These are phyloP conservation scores for Melaleuca alternifolia DNA, from an alignment of 345 rosid genomes.

Conservation along the genomic window DNA sequence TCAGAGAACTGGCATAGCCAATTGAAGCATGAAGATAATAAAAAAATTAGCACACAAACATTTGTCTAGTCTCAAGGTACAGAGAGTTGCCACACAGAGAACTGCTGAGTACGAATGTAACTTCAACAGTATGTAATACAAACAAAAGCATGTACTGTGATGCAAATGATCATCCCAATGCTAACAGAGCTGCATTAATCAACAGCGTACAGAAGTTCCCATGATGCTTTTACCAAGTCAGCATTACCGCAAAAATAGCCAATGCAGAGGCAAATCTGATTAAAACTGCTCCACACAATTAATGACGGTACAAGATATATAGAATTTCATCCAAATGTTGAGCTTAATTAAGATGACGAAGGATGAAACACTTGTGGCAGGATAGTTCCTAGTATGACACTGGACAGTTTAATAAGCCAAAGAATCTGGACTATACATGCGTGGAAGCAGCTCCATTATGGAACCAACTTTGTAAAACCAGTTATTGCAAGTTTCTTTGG, in stretches of 20 bases:
- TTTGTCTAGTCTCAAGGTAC: background rate
- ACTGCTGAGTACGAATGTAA: background rate
- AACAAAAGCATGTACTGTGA: background rate
- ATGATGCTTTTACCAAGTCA: background rate
- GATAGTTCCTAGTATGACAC: background rate
- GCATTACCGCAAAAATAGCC: background rate
- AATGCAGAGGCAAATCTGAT: background rate
- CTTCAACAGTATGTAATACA: background rate
- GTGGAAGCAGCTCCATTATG: slow-evolving; percentile 80
- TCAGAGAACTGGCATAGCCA: background rate
- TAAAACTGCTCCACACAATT: background rate
- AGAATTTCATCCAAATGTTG: background rate
- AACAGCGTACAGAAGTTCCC: background rate
- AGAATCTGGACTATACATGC: slow-evolving; percentile 47
- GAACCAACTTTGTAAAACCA: slow-evolving; percentile 91
- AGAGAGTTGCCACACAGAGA: background rate
- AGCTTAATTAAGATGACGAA: background rate
- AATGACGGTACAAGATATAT: background rate
- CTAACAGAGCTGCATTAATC: background rate
- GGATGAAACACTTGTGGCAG: background rate
- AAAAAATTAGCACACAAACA: background rate
- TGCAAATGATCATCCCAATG: background rate
- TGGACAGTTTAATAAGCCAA: background rate
- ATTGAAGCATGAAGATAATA: background rate
- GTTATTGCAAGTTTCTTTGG: slow-evolving; percentile 88